Base-by-base conservation (phyloP, 257 asterid genomes). In the Solanum clarkiae region DNA sequence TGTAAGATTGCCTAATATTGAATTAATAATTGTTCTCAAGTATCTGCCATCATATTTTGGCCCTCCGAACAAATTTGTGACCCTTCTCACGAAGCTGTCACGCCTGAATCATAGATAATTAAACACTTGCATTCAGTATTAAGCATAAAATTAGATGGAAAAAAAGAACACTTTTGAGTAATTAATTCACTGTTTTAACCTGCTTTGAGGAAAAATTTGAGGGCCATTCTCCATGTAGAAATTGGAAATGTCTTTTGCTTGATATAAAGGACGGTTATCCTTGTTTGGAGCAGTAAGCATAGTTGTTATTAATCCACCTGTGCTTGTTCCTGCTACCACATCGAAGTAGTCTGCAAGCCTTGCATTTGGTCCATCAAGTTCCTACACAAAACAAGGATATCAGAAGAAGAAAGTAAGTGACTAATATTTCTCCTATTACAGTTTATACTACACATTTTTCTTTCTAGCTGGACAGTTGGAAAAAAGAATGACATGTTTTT, bases 261-360 rank as follows among this genome's bases (percentile, higher is more conserved):
- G 87, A 70, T 51, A 92, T 17, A 93, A 24, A 0, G 98, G 98
- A 13, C 98, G 95, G 18, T 85, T 91, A 8, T 90, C 86, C 8
- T 84, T 42, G 15, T 87, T 91, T 8, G 98, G 98, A 51, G 95
- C 94, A 6, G 97, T 71, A 17, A 95, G 87, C 98, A 95, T 93
- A 45, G 92, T 47, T 24, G 96, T 65, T 51, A 95, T 69, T 16
- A 94, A 82, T 24, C 97, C 98, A 15, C 98, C 98, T 0, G 97
- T 93, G 88, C 97, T 94, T 7, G 98, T 93, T 51, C 98, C 98
- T 0, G 97, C 96, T 0, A 93, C 75, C 9, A 94, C 94, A 75
- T 94, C 98, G 74, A 94, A 93, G 83, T 94, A 94, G 68, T 94
- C 97, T 1, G 92, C 94, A n/a, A 94, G 54, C 85, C 98, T 93